Percentiles rank a stretch among this genome's conserved stretches.
phyloP scores from a whole-genome alignment of 2,329 filamentous ascomycete species.

The Colletotrichum sp. region DNA sequence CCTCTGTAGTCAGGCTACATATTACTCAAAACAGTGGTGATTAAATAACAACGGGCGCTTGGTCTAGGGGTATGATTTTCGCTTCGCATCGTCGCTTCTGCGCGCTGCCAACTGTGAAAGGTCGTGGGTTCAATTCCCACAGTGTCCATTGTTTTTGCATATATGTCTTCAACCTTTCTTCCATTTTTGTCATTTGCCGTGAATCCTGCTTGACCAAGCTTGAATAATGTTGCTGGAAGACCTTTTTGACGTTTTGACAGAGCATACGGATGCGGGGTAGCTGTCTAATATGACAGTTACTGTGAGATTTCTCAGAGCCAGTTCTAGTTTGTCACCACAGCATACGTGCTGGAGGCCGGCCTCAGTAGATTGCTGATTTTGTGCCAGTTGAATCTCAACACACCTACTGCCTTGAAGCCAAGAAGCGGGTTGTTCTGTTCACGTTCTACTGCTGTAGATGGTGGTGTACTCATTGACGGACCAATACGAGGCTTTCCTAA shows the following conservation, averaged over 20 bases:
- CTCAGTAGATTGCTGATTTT: background rate
- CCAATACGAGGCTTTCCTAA: background rate
- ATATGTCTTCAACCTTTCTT: accelerated
- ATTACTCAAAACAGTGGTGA: accelerated
- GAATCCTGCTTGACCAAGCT: accelerated
- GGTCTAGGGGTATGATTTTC: conserved; percentile 21
- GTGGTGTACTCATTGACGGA: no score
- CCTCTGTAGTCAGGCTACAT: accelerated
- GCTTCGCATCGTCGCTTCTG: background rate
- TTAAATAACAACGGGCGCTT: background rate
- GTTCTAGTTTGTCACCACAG: background rate
- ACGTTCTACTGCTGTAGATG: background rate
- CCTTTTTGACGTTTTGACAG: background rate
- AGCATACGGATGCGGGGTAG: background rate
- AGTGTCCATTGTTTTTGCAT: conserved; percentile 9
- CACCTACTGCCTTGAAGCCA: accelerated
- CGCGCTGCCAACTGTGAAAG: background rate
- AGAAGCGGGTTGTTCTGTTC: background rate
- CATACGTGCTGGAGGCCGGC: background rate
- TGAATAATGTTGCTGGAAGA: background rate
- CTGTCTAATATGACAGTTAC: background rate
- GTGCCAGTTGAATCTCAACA: background rate
- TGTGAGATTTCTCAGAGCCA: background rate
- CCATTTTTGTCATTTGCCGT: background rate
- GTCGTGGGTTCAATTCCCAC: conserved; percentile 19